Conservation (phyloP, 2,329 filamentous ascomycete genomes). For the Colletotrichum sidae region DNA sequence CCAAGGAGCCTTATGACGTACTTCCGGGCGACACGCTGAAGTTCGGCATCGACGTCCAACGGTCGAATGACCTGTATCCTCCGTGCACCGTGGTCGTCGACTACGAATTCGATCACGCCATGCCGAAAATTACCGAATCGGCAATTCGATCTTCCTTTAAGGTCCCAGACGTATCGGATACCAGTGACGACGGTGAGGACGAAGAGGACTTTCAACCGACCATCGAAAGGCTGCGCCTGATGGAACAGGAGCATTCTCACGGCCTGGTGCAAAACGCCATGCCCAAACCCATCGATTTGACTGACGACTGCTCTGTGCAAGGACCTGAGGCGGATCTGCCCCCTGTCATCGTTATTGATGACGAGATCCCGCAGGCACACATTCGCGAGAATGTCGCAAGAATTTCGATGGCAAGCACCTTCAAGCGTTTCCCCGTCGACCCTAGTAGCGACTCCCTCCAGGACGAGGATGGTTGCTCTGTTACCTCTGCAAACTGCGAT, state of each 20-base stretch:
- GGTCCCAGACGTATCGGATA: constrained; percentile 57
- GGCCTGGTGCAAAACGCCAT: not conserved
- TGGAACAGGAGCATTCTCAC: not conserved
- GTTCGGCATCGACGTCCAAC: constrained; percentile 51
- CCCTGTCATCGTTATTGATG: constrained; percentile 12
- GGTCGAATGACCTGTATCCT: constrained; percentile 48
- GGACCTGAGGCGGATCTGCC: no score
- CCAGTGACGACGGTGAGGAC: constrained; percentile 43
- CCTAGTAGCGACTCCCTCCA: no score
- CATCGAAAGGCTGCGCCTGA: constrained; percentile 18
- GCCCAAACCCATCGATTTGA: constrained; percentile 23
- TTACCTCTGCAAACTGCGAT: no score
- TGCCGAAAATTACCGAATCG: not conserved
- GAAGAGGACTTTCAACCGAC: constrained; percentile 30
- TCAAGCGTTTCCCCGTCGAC: no score
- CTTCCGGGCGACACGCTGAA: constrained; percentile 46
- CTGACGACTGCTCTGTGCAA: not conserved
- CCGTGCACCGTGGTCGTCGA: constrained; percentile 52
- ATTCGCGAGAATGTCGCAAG: not conserved
- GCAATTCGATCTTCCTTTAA: constrained; percentile 44
- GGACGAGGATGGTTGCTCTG: no score
- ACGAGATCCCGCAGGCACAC: not conserved
- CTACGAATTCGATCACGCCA: constrained; percentile 43
- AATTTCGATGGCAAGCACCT: no score
- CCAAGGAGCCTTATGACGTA: constrained; percentile 38